Evolutionary conservation across 148 eudicot genomes (phyloP), one percentile per base, ranked within the genome.

Genomic region (Simmondsia chinensis): DNA sequence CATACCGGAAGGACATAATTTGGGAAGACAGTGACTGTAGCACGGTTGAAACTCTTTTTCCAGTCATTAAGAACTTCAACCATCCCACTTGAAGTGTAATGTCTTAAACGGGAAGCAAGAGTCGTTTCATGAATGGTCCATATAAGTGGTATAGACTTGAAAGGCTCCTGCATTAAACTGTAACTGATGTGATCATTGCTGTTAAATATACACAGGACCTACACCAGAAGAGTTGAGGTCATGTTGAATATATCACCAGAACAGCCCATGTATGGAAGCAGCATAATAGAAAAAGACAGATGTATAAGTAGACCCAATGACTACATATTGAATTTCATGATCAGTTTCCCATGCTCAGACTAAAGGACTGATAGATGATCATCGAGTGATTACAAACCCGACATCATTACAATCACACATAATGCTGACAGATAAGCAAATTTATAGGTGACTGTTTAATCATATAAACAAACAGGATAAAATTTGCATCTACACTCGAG

Each of bases 81-180:
- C 48, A 71, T 73, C 38, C 72, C 77, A 45, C 46, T 70, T 8
- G 51, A 54, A 20, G 52, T 41, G 58, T 79, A 76, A 28, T 74
- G 75, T 41, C 54, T 69, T 52, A 74, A 51, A 54, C 61, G 80
- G 54, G 58, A 21, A 20, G 80, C 82, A 37, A 82, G 85, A 55
- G 69, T 52, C 28, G 40, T 59, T 38, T 73, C 83, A 45, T 73
- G 73, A 15, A 77, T 50, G 9, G 73, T 63, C 83, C 83, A 77
- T 24, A 73, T 54, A 33, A 77, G 56, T 44, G 83, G 79, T 17
- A 77, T 63, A 39, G 68, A 56, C 51, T 50, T 73, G 52, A 69
- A 77, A 43, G 83, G 79, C 38, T 73, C 83, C 83, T 73, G 76
- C 88, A 72, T 64, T 43, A 87, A 70, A 60, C 96, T 82, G 79